Conservation (phyloP, 2,329 filamentous ascomycete genomes). For the Fonsecaea erecta region DNA sequence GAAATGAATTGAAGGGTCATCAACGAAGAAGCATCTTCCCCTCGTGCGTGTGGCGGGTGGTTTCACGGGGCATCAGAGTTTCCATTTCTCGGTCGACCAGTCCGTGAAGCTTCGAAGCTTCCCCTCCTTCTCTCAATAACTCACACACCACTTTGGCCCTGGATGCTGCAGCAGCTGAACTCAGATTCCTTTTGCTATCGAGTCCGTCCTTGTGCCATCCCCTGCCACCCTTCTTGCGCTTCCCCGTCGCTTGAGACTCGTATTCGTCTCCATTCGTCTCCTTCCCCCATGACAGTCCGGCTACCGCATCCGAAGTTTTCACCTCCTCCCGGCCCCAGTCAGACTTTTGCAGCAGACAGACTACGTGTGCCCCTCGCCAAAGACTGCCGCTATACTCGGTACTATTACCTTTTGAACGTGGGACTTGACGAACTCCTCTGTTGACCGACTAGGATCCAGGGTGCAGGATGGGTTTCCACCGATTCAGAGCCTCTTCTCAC, state of each 20-base stretch:
- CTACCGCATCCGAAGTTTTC: background rate
- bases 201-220: background rate
- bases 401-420: background rate
- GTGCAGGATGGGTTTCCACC: background rate
- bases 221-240: background rate
- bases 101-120: background rate
- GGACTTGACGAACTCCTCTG: background rate
- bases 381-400: background rate
- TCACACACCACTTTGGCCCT: background rate
- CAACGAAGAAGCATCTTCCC: background rate
- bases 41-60: background rate
- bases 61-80: background rate
- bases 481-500: background rate
- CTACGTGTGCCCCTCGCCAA: background rate
- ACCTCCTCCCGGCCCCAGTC: background rate
- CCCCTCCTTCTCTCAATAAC: background rate
- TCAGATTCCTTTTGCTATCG: background rate
- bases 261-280: constrained; percentile 14
- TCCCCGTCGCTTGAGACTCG: constrained; percentile 1
- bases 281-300: background rate
- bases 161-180: background rate
- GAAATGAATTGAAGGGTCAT: background rate
- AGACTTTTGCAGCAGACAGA: background rate
- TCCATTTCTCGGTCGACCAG: background rate
- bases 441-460: background rate